Conservation (phyloP, 352 stramenopile genomes). For the Blastocystis sp. region DNA sequence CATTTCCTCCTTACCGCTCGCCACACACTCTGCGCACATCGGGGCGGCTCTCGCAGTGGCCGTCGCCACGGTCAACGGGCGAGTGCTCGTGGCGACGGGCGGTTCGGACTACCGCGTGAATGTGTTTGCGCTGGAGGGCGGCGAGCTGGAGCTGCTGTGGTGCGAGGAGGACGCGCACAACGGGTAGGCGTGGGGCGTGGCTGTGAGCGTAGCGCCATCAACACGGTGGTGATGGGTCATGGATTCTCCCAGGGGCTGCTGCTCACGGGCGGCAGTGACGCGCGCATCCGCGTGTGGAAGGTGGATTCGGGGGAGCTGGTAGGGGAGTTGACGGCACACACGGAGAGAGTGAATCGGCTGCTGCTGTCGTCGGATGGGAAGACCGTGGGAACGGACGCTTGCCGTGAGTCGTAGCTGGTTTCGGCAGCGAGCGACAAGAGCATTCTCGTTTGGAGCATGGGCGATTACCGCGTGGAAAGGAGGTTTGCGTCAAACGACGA, state of each 20-base stretch:
- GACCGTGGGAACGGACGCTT: not conserved
- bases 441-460: conserved; percentile 3
- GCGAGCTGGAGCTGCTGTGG: not conserved
- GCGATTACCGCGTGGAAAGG: not conserved
- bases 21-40: not conserved
- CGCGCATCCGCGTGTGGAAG: not conserved
- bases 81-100: not conserved
- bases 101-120: not conserved
- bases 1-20: not conserved
- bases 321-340: not conserved
- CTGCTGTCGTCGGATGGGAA: not conserved
- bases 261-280: conserved; percentile 3
- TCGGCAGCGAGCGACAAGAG: not conserved
- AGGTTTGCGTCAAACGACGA: not conserved
- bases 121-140: not conserved
- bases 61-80: not conserved
- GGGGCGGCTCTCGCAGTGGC: not conserved
- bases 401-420: not conserved
- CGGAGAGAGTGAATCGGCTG: not conserved
- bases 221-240: not conserved
- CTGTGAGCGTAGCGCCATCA: not conserved
- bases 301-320: not conserved
- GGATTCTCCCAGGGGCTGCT: not conserved
- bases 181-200: not conserved
- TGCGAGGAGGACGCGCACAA: not conserved